Evolutionary conservation across 495 filamentous ascomycete species (phyloP).

Genomic region (Chaetomium tenue): DNA sequence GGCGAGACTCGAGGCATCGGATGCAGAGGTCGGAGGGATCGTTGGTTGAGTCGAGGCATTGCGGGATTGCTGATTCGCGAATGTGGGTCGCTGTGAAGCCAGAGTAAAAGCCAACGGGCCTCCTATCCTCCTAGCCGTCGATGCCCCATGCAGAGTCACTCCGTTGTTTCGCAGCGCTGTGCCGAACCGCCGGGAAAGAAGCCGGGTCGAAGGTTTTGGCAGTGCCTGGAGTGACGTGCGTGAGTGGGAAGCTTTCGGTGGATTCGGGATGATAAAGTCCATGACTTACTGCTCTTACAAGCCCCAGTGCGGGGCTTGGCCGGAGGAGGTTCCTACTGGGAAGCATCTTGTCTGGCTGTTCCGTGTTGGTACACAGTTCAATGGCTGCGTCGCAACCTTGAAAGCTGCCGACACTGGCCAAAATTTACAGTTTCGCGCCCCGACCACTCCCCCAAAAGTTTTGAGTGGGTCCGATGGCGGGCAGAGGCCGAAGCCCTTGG

Average conservation of each 20-base stretch:
- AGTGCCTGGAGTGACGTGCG: conserved; percentile 17
- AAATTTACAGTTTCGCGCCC: conserved; percentile 13
- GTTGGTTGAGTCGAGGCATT: conserved; percentile 38
- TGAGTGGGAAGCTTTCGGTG: conserved; percentile 4
- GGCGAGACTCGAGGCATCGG: conserved; percentile 17
- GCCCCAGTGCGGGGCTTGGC: conserved; percentile 42
- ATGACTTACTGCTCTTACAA: conserved; percentile 37
- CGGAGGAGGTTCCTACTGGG: conserved; percentile 53
- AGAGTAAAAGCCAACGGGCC: conserved; percentile 21
- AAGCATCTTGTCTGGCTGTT: conserved; percentile 45
- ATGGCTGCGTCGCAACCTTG: conserved; percentile 5
- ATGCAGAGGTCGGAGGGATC: conserved; percentile 13
- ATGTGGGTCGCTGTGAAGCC: conserved; percentile 21
- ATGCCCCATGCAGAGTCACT: conserved; percentile 7
- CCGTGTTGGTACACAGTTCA: not conserved
- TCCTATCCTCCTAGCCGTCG: conserved; percentile 26
- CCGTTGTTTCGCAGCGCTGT: conserved; percentile 29
- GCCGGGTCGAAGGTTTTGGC: conserved; percentile 19
- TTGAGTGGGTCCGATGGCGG: conserved; percentile 8
- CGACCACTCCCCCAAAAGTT: conserved; percentile 12
- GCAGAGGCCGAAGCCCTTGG: not conserved
- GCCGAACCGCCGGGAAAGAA: conserved; percentile 32
- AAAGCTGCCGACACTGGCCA: not conserved
- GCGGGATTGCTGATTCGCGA: conserved; percentile 28
- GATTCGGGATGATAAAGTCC: not conserved